Percentiles rank a stretch among this genome's conserved stretches.
phyloP scores from a whole-genome alignment of 2,329 filamentous ascomycete species.

The Colletotrichum magnum region DNA sequence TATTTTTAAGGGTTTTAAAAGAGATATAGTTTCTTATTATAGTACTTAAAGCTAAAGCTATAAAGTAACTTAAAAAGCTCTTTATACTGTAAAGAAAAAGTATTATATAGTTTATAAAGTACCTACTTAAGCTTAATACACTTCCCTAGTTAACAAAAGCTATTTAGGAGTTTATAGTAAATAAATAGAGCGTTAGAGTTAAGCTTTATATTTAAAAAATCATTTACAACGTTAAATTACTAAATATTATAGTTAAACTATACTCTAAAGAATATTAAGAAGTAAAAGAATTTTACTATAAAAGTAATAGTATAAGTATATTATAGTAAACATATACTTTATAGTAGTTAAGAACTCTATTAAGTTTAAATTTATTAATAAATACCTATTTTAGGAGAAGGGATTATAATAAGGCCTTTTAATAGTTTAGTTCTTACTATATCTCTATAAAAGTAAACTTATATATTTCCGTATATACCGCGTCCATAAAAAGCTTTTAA shows the following conservation, averaged over 20 bases:
- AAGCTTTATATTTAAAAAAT: background rate
- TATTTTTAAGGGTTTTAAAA: background rate
- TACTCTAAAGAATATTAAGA: too few species aligned
- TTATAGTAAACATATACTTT: too few species aligned
- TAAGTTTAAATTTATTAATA: too few species aligned
- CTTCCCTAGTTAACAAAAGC: background rate
- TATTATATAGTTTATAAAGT: background rate
- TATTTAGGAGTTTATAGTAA: background rate
- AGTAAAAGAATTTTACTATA: too few species aligned
- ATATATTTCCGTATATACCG: too few species aligned
- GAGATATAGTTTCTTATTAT: background rate
- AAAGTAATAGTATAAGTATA: too few species aligned
- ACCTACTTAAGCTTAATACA: slow-evolving; percentile 1
- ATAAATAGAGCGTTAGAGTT: background rate
- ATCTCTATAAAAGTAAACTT: too few species aligned
- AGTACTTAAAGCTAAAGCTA: background rate
- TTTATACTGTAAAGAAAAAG: background rate
- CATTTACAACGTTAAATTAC: background rate
- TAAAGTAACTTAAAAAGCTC: background rate
- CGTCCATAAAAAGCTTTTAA: too few species aligned
- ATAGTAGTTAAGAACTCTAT: too few species aligned
- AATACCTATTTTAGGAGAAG: too few species aligned
- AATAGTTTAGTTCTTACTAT: too few species aligned
- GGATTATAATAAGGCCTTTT: too few species aligned
- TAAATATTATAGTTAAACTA: slow-evolving; percentile 9